phyloP scores from a whole-genome alignment of 2,329 filamentous ascomycete species.

The Penicillium paneum region DNA sequence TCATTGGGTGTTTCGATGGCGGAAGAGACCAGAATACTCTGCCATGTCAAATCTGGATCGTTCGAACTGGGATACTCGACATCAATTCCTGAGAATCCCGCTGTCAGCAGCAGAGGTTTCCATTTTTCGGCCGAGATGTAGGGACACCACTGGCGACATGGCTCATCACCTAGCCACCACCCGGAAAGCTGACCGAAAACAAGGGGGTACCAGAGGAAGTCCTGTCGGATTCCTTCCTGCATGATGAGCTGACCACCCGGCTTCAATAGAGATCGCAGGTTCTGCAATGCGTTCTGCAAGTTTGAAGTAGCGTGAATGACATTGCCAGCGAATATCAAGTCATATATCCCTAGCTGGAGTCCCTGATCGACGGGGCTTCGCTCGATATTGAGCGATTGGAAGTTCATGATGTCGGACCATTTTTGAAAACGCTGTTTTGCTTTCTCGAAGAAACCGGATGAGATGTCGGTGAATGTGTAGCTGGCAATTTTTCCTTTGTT shows the following conservation, averaged over 20 bases:
- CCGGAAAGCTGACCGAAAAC: constrained; percentile 22
- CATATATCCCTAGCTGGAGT: constrained; percentile 27
- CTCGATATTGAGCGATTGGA: constrained; percentile 30
- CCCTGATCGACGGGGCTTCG: constrained; percentile 28
- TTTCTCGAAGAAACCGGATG: constrained; percentile 28
- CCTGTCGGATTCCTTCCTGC: constrained; percentile 23
- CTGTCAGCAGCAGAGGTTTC: constrained; percentile 12
- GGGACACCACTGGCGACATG: constrained; percentile 19
- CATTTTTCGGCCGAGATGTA: constrained; percentile 19
- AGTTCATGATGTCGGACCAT: constrained; percentile 27
- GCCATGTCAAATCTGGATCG: constrained; percentile 17
- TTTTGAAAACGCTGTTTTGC: constrained; percentile 24
- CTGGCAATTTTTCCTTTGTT: constrained; percentile 11
- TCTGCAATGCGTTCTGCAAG: constrained; percentile 8
- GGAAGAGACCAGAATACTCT: constrained; percentile 22
- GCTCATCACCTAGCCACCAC: constrained; percentile 23
- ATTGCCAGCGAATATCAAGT: constrained; percentile 35
- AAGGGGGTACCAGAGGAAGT: constrained; percentile 24
- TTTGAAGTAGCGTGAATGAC: constrained; percentile 35
- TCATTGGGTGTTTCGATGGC: not conserved
- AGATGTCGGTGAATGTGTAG: constrained; percentile 35
- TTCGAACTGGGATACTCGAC: constrained; percentile 20
- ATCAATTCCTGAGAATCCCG: constrained; percentile 20
- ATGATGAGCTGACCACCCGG: constrained; percentile 22
- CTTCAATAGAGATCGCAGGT: constrained; percentile 18